phyloP scores from a whole-genome alignment of 768 basidiomycete species.

The Psilocybe sp. region DNA sequence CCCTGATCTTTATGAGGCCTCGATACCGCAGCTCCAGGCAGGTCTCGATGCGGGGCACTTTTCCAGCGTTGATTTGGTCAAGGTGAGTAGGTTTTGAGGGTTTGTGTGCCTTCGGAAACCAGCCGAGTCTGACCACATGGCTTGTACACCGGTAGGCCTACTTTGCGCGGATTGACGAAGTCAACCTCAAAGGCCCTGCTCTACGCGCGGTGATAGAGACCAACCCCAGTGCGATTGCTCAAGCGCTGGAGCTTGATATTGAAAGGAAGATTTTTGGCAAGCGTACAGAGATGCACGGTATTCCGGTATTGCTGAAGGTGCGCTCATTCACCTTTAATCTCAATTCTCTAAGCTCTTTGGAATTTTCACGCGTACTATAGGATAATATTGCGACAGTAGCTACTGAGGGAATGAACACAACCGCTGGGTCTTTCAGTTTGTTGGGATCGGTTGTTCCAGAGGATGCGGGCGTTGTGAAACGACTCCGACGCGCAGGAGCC shows the following conservation, averaged over 20 bases:
- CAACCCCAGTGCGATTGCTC: slow-evolving; percentile 48
- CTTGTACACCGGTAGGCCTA: slow-evolving; percentile 43
- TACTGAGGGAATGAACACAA: slow-evolving; percentile 45
- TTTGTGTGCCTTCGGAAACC: not conserved
- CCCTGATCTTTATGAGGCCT: slow-evolving; percentile 62
- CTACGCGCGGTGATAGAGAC: slow-evolving; percentile 59
- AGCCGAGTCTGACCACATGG: not conserved
- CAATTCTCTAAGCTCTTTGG: not conserved
- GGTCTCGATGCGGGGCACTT: slow-evolving; percentile 50
- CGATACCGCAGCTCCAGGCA: slow-evolving; percentile 50
- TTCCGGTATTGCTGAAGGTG: slow-evolving; percentile 49
- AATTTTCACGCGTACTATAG: too few species aligned
- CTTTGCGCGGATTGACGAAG: slow-evolving; percentile 63
- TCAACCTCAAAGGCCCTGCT: slow-evolving; percentile 55
- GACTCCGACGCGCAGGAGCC: slow-evolving; percentile 40
- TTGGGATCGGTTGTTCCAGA: slow-evolving; percentile 40
- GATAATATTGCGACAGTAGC: slow-evolving; percentile 47
- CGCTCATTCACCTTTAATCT: not conserved
- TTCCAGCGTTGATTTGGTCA: slow-evolving; percentile 59
- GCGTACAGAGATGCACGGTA: slow-evolving; percentile 51
- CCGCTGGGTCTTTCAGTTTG: slow-evolving; percentile 42
- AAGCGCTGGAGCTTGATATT: slow-evolving; percentile 47
- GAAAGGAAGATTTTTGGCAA: slow-evolving; percentile 39
- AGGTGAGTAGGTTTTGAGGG: slow-evolving; percentile 29
- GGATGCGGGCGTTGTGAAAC: slow-evolving; percentile 43